Percentiles rank a stretch among this genome's conserved stretches.
Conservation (phyloP, 495 filamentous ascomycete species). For the Penicillium pancosmium region DNA sequence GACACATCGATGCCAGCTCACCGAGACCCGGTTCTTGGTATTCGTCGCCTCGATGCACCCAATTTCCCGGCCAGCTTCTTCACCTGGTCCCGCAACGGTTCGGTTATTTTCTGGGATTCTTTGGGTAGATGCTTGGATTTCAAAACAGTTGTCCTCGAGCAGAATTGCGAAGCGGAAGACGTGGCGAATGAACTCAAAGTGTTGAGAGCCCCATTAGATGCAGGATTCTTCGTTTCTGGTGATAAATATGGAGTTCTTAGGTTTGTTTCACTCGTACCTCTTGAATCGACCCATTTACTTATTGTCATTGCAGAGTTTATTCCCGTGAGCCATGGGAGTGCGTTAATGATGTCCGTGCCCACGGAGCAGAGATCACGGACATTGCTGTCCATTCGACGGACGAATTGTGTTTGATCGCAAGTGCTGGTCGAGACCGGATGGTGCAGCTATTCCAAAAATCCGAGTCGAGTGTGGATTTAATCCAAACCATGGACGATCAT, state of each 20-base stretch:
- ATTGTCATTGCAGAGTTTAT: conserved; percentile 42
- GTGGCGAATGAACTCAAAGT: conserved; percentile 75
- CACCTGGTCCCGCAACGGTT: conserved; percentile 82
- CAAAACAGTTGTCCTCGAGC: conserved; percentile 70
- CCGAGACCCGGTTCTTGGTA: conserved; percentile 76
- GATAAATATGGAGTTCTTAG: conserved; percentile 83
- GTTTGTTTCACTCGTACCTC: conserved; percentile 40
- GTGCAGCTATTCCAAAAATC: conserved; percentile 79
- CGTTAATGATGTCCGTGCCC: conserved; percentile 73
- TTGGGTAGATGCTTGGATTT: conserved; percentile 67
- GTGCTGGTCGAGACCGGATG: conserved; percentile 83
- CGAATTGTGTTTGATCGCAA: conserved; percentile 63
- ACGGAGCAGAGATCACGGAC: conserved; percentile 82
- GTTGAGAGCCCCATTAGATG: conserved; percentile 60
- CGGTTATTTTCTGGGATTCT: conserved; percentile 77
- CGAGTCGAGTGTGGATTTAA: conserved; percentile 55
- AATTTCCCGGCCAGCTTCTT: conserved; percentile 73
- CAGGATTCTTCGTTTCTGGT: conserved; percentile 71
- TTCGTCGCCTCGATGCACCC: conserved; percentile 59
- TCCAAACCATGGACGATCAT: conserved; percentile 80
- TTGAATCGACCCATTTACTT: conserved; percentile 6
- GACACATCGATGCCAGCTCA: conserved; percentile 63
- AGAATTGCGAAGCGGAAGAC: conserved; percentile 59
- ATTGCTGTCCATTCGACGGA: conserved; percentile 59
- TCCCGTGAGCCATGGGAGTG: conserved; percentile 51